Evolutionary conservation across 2,329 filamentous ascomycete genomes (phyloP), one percentile per base, ranked within the genome.

Genomic region (Elsinoe necatrix): DNA sequence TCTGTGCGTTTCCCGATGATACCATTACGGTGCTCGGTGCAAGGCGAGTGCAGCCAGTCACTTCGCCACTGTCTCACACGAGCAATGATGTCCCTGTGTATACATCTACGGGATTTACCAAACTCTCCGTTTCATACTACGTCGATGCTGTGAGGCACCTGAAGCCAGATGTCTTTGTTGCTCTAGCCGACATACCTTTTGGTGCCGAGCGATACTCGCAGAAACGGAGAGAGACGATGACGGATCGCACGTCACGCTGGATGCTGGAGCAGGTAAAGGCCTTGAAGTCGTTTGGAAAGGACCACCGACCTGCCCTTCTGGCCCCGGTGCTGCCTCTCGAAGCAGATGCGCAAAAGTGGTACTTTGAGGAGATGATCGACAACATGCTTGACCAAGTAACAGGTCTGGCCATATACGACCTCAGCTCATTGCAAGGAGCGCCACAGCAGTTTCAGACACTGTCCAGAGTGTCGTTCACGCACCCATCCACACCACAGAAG

Each of bases 41-140:
- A 0, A 84, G 93, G 55, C 80, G 92, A 29, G 82, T 85, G 50
- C 87, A 91, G 1, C 82, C 89, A 0, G 84, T 96, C 18, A 72
- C 79, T 7, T 82, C 85, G 5, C 87, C 61, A 90, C 93, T 68
- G 34, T 65, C 66, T 21, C 70, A 66, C 45, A 64, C 68, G 18
- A 80, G 85, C 60, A 80, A 80, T 37, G 80, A 83, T 47, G 77
- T 97, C 41, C 83, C 86, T 16, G 79, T 97, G 48, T 84, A 87
- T 67, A 95, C 93, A 1, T 92, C 90, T 0, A 88, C 89, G 0
- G 93, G 93, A 27, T 95, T 95, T 71, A 80, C 82, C 60, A 77
- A 80, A 57, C 74, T 97, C 31, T 79, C 80, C 29, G 81, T 83
- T 0, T 76, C 81, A 5, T 81, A 87, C 55, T 97, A 93, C 72